Evolutionary conservation across 495 filamentous ascomycete species (phyloP), one percentile per base, ranked within the genome.

Genomic region (Talaromyces adpressus): DNA sequence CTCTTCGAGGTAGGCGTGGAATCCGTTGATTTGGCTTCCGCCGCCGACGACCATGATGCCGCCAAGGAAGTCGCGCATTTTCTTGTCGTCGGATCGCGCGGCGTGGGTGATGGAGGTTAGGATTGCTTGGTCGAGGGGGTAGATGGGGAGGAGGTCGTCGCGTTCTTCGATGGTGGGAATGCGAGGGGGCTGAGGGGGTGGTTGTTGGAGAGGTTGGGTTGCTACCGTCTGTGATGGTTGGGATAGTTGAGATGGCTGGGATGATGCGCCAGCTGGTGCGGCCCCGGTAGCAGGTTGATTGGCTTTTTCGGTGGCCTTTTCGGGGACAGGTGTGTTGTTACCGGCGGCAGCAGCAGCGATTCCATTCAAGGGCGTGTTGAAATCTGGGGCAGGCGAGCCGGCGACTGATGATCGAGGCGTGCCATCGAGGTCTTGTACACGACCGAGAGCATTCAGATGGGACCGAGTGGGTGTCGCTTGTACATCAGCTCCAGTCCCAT

Each of bases 41-140:
- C 94, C 94, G 54, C 94, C 94, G 57, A 97, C 85, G 3, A 97
- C 85, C 92, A 98, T 97, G 78, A 98, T 96, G 41, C 90, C 89
- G 23, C 91, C 91, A 29, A 96, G 80, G 75, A 95, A 92, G 68
- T 98, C 95, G 20, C 90, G 85, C 65, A 93, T 86, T 73, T 94
- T 95, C 74, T 92, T 92, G 60, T 98, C 95, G 68, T 97, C 93
- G 39, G 85, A 88, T 63, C 88, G 89, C 25, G 91, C 87, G 6
- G 91, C 94, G 70, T 97, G 91, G 16, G 87, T 82, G 70, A 98
- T 94, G 27, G 85, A 89, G 22, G 89, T 91, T 57, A 97, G 79
- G 68, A 98, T 95, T 9, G 95, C 94, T 29, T 83, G 84, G 77
- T 98, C 94, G 32, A 98, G 85, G 2, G 94, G 85, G 62, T 88